Evolutionary conservation across 2,329 filamentous ascomycete species (phyloP).

Genomic region (Aspergillus terreus): DNA sequence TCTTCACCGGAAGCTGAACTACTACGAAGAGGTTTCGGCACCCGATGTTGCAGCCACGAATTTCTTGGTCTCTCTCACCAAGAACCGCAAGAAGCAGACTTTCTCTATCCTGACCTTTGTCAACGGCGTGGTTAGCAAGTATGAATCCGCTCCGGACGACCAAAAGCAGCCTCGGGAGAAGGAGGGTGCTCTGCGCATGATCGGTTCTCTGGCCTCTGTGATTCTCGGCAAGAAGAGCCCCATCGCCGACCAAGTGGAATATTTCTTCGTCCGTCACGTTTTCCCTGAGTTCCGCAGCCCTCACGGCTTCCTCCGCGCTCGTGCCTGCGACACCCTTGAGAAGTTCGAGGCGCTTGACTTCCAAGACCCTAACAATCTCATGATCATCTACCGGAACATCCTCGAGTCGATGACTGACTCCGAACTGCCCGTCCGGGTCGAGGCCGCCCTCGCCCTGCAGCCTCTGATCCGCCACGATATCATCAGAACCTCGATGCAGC

Average conservation of each 20-base stretch:
- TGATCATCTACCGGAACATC: slow-evolving; percentile 95
- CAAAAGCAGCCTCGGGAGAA: slow-evolving; percentile 94
- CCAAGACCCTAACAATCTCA: slow-evolving; percentile 91
- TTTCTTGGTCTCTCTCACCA: slow-evolving; percentile 91
- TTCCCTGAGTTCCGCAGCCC: slow-evolving; percentile 95
- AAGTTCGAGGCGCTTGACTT: slow-evolving; percentile 98
- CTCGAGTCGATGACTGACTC: slow-evolving; percentile 93
- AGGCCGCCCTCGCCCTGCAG: slow-evolving; percentile 88
- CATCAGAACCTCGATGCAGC: slow-evolving; percentile 92
- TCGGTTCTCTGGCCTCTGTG: slow-evolving; percentile 88
- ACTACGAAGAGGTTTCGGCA: slow-evolving; percentile 93
- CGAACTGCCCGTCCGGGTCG: slow-evolving; percentile 90
- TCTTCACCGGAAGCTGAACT: slow-evolving; percentile 93
- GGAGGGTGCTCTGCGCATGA: slow-evolving; percentile 95
- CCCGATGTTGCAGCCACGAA: slow-evolving; percentile 95
- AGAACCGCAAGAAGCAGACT: slow-evolving; percentile 90
- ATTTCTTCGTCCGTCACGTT: slow-evolving; percentile 96
- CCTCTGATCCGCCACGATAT: slow-evolving; percentile 93
- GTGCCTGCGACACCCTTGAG: slow-evolving; percentile 94
- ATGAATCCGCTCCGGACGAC: slow-evolving; percentile 76
- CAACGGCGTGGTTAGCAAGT: slow-evolving; percentile 90
- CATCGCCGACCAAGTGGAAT: slow-evolving; percentile 95
- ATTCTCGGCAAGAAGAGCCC: slow-evolving; percentile 98
- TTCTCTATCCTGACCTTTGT: slow-evolving; percentile 93
- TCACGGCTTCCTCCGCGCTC: slow-evolving; percentile 87